These are phyloP conservation scores for Cytospora chrysosperma DNA, from an alignment of 2,329 filamentous ascomycete species.

Conservation along the genomic window DNA sequence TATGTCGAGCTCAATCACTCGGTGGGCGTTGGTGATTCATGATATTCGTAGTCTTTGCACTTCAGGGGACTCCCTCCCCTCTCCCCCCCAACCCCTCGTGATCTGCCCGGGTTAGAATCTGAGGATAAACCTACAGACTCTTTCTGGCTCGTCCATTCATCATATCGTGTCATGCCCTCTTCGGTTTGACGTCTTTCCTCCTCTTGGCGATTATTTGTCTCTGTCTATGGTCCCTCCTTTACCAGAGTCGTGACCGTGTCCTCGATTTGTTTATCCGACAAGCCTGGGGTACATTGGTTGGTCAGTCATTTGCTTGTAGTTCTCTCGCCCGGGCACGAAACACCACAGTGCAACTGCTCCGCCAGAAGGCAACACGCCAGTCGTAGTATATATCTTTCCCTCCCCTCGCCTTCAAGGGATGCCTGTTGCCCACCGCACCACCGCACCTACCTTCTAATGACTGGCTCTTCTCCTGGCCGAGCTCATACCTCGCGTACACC, in stretches of 20 bases:
- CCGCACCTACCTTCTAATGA: conserved; percentile 57
- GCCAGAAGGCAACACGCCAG: no score
- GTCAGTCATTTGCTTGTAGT: conserved; percentile 15
- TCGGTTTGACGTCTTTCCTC: background rate
- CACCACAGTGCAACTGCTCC: no score
- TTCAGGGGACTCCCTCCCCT: background rate
- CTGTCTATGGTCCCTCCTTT: conserved; percentile 42
- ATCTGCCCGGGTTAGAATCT: no score
- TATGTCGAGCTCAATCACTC: no score
- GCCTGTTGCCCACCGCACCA: background rate
- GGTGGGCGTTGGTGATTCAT: background rate
- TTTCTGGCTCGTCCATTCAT: background rate
- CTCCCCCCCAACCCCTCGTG: no score
- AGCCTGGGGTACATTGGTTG: conserved; percentile 36
- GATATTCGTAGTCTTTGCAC: background rate
- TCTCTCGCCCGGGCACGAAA: no score
- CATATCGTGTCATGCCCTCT: background rate
- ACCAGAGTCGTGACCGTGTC: conserved; percentile 56
- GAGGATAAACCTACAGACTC: background rate
- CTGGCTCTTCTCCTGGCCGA: conserved; percentile 57
- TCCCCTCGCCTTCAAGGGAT: background rate
- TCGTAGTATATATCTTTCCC: no score
- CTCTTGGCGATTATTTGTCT: no score
- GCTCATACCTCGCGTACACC: conserved; percentile 84
- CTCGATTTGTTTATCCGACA: conserved; percentile 62